These are phyloP conservation scores for Torrubiella hemipterigena DNA, from an alignment of 2,329 filamentous ascomycete genomes.

Conservation along the genomic window DNA sequence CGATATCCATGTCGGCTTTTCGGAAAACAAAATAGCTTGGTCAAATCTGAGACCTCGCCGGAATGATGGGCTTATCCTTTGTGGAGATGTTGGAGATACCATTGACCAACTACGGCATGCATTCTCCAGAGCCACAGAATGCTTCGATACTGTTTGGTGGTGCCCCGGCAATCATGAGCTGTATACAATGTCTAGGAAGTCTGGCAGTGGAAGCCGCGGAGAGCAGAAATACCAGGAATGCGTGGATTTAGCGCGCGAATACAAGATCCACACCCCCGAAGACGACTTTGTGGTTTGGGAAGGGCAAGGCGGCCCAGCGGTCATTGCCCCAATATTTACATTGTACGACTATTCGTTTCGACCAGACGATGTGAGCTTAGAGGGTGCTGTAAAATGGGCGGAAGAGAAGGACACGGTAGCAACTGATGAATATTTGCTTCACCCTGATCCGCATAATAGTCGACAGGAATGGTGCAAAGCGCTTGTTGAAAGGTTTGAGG, in stretches of 20 bases:
- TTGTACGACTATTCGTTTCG: conserved; percentile 49
- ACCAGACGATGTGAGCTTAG: conserved; percentile 29
- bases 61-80: conserved; percentile 23
- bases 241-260: conserved; percentile 35
- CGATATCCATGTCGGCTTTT: conserved; percentile 22
- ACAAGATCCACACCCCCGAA: conserved; percentile 42
- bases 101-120: conserved; percentile 20
- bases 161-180: conserved; percentile 46
- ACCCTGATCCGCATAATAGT: conserved; percentile 19
- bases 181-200: conserved; percentile 30
- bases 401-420: conserved; percentile 20
- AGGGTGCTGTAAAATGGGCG: conserved; percentile 28
- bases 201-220: conserved; percentile 23
- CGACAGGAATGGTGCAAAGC: conserved; percentile 21
- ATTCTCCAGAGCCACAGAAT: conserved; percentile 16
- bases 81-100: conserved; percentile 24
- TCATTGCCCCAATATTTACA: conserved; percentile 45
- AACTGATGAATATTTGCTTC: conserved; percentile 24
- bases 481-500: conserved; percentile 15
- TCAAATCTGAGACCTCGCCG: conserved; percentile 16
- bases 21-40: conserved; percentile 18
- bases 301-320: conserved; percentile 31
- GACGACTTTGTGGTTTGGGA: conserved; percentile 42
- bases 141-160: conserved; percentile 35
- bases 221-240: conserved; percentile 43